Evolutionary conservation across 257 asterid species (phyloP), one percentile per base, ranked within the genome.

Genomic region (Fraxinus excelsior): DNA sequence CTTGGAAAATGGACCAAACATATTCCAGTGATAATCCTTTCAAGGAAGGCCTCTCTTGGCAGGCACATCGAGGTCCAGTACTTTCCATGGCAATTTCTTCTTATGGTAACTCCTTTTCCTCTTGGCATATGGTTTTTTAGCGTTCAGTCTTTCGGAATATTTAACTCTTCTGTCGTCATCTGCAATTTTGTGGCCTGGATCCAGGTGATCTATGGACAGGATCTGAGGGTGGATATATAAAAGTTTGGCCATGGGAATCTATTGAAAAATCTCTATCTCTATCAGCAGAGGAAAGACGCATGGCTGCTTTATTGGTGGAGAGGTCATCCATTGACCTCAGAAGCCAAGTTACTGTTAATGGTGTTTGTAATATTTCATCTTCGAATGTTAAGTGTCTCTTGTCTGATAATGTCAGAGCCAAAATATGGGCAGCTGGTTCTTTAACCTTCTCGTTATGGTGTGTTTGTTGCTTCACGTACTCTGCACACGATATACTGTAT

Each of bases 171-270:
- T 7, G 49, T 72, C 67, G 44, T 53, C 51, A 38, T 60, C 56
- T 40, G 32, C 53, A 28, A 62, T 67, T 29, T 75, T 70, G 35
- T 76, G 80, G 78, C 58, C 72, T 67, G 74, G 70, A 29, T 83
- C 34, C 73, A 95, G 99, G 99, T 83, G 99, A 96, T 84, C 58
- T 96, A 73, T 96, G 99, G 99, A 82, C 98, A 26, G 98, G 99
- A 28, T 90, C 96, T 28, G 98, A 96, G 78, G 85, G 88, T 7
- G 99, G 99, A 32, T 28, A 28, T 28, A 86, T 96, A 67, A 87
- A 91, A 80, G 87, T 96, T 70, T 96, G 97, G 98, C 97, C 96
- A 18, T 85, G 97, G 96, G 97, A 93, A 89, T 83, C 89, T 21
- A 81, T 93, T 67, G 97, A 93, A 64, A 96, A 93, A 78, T 96